phyloP scores from a whole-genome alignment of 495 filamentous ascomycete genomes.

The Neurospora intermedia region DNA sequence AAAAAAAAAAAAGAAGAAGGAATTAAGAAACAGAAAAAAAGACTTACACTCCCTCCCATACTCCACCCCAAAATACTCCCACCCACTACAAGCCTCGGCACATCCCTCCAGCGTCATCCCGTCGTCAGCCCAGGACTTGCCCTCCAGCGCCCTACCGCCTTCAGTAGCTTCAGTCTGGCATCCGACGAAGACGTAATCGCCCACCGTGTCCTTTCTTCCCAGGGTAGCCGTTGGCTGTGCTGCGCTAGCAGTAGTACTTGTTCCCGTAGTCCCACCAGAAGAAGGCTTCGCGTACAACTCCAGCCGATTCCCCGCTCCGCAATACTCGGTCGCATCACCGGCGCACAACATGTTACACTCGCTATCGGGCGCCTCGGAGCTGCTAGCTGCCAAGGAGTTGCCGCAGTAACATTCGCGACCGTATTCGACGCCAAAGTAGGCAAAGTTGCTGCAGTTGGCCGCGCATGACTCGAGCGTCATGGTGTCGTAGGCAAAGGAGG shows the following conservation, averaged over 20 bases:
- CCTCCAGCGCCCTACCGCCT: constrained; percentile 20
- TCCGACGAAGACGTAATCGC: constrained; percentile 28
- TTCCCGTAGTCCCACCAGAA: constrained; percentile 17
- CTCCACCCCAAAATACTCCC: constrained; percentile 32
- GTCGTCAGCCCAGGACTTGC: constrained; percentile 11
- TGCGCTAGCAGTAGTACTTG: constrained; percentile 10
- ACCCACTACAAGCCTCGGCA: constrained; percentile 26
- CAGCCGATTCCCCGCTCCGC: constrained; percentile 34
- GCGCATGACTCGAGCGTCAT: constrained; percentile 43
- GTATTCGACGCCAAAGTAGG: constrained; percentile 40
- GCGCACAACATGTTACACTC: constrained; percentile 43
- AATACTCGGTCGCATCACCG: constrained; percentile 34
- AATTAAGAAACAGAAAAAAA: too few relatives aligned
- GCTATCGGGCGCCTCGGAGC: constrained; percentile 24
- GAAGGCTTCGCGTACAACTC: constrained; percentile 34
- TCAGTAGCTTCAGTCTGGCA: constrained; percentile 34
- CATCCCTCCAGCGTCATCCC: constrained; percentile 36
- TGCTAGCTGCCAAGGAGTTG: constrained; percentile 30
- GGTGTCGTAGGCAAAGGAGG: constrained; percentile 31
- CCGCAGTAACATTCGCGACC: constrained; percentile 44
- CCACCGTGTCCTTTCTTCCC: constrained; percentile 24
- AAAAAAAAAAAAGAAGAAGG: too few relatives aligned
- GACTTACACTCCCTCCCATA: constrained; percentile 28
- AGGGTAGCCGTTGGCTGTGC: constrained; percentile 24
- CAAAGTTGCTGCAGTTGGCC: constrained; percentile 30